Percentiles rank a stretch among this genome's conserved stretches.
These are phyloP conservation scores for Rhododendron kiyosumense DNA, from an alignment of 148 eudicot genomes.

Conservation along the genomic window DNA sequence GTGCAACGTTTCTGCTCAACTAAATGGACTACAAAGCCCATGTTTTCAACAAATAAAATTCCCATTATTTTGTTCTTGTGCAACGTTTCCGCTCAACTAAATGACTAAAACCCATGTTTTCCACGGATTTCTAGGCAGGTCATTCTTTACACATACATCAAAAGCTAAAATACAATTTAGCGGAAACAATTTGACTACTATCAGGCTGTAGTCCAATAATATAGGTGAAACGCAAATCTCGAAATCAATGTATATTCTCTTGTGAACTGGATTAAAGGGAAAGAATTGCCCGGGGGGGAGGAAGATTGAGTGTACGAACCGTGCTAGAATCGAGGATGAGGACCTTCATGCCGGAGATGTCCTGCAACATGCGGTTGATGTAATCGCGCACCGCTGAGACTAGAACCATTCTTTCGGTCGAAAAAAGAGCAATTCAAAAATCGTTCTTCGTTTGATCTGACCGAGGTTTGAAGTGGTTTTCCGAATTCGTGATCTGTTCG, in stretches of 20 bases:
- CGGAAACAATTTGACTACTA: no score
- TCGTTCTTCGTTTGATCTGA: neutral
- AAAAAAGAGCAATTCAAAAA: no score
- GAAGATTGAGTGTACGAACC: conserved; percentile 24
- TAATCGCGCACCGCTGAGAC: conserved; percentile 73
- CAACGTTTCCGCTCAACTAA: no score
- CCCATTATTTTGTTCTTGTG: neutral
- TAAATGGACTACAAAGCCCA: no score
- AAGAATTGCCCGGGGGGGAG: neutral
- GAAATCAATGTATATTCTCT: neutral
- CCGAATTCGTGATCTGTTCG: neutral
- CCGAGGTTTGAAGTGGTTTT: neutral
- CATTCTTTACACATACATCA: no score
- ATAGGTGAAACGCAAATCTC: neutral
- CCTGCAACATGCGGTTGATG: conserved; percentile 83
- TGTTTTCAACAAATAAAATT: neutral
- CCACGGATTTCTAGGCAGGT: no score
- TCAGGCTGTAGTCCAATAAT: no score
- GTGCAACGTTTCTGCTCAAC: no score
- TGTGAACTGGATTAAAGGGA: neutral
- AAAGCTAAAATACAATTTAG: no score
- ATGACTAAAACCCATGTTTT: no score
- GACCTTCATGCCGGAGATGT: conserved; percentile 95
- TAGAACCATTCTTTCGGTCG: conserved; percentile 52
- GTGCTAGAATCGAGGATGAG: conserved; percentile 88